These are phyloP conservation scores for Mycena capillaripes DNA, from an alignment of 768 basidiomycete genomes.

Conservation along the genomic window DNA sequence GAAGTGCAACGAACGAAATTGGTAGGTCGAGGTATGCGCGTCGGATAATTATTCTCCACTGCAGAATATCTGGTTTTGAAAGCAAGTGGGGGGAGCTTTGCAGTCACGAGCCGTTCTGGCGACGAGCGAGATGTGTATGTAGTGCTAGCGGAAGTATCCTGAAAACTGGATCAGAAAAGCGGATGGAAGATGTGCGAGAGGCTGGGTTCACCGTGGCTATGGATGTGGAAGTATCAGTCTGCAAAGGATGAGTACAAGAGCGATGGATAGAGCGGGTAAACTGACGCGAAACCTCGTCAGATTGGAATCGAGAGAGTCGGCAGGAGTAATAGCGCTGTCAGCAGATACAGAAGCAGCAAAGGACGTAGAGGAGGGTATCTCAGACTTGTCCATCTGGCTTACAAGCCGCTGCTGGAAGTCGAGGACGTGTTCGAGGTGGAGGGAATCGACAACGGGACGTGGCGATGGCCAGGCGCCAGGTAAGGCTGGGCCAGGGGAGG, in stretches of 20 bases:
- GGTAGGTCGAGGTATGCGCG: conserved; percentile 38
- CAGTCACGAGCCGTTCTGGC: conserved; percentile 26
- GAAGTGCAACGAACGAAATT: conserved; percentile 2
- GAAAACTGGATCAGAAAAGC: neutral
- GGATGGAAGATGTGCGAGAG: neutral
- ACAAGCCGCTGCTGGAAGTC: conserved; percentile 45
- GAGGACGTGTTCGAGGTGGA: conserved; percentile 46
- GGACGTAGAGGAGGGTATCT: conserved; percentile 16
- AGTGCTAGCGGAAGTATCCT: conserved; percentile 40
- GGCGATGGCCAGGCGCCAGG: conserved; percentile 63
- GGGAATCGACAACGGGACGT: conserved; percentile 21
- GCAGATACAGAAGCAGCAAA: conserved; percentile 24
- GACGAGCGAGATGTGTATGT: conserved; percentile 37
- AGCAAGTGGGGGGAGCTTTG: conserved; percentile 26
- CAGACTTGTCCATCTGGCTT: conserved; percentile 26
- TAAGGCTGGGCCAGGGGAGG: conserved; percentile 44
- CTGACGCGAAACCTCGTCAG: conserved; percentile 40
- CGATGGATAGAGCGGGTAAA: neutral
- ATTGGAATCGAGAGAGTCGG: conserved; percentile 39
- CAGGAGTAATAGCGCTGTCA: conserved; percentile 26
- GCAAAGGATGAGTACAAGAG: conserved; percentile 11
- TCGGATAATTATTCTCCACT: conserved; percentile 21
- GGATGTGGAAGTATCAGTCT: conserved; percentile 35
- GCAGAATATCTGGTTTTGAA: conserved; percentile 29
- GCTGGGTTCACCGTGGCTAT: conserved; percentile 39